Base-by-base conservation (phyloP, 805 yeast genomes). In the Lipomyces starkeyi region DNA sequence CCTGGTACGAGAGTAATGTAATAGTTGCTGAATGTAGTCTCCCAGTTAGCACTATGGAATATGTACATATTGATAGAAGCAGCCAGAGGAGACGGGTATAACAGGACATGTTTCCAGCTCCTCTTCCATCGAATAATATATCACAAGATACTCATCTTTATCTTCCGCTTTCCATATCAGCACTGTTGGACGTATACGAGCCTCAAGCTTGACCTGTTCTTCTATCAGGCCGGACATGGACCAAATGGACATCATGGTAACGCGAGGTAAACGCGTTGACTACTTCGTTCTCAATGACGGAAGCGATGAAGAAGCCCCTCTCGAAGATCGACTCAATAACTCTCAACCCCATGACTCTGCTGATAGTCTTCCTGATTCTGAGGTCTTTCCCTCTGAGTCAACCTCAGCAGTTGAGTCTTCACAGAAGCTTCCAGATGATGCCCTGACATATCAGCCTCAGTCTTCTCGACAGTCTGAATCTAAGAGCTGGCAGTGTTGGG, bases 1-100 rank as follows among this genome's bases (percentile, higher is more conserved):
- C 54, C 54, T 49, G 54, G 54, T 49, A 49, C 54, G 54, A 49
- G 54, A 49, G 27, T n/a, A 49, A 49, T 49, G 54, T 49, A 49
- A 49, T 49, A 17, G 5, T 49, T 49, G 54, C 20, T 49, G 54
- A 49, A 49, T 49, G 54, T 49, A 49, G 54, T 49, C 27, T 3
- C 54, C 25, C 53, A 25, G 27, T 4, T 49, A 49, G 54, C 3
- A 49, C 54, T 49, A 4, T 49, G 54, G 11, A 17, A 20, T 20
- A 49, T 49, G 54, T 20, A 49, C 54, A 17, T 49, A 49, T 49
- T 49, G 54, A 49, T 49, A 49, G 54, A 49, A 20, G 54, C 54
- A 49, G 54, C 27, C 54, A 49, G 11, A 49, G 54, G 54, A 49
- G 25, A 49, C 54, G 54, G 54, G 27, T 49, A 49, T 49, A 49